Conservation (phyloP, 345 rosid species). For the Kernera saxatilis region DNA sequence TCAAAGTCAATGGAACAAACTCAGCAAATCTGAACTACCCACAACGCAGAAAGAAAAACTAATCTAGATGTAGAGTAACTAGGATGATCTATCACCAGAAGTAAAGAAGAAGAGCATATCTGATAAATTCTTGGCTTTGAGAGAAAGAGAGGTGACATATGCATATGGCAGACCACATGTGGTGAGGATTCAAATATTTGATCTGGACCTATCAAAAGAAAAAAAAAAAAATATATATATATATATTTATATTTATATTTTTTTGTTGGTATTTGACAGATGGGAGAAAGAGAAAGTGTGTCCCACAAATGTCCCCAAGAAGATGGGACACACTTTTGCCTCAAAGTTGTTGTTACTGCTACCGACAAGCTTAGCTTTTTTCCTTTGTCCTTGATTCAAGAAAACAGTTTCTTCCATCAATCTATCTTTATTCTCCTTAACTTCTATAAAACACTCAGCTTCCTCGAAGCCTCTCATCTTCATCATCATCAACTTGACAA, state of each 20-base stretch:
- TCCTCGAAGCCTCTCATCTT: constrained; percentile 21
- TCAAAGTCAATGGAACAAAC: not conserved
- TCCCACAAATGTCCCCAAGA: constrained; percentile 63
- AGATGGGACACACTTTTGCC: constrained; percentile 46
- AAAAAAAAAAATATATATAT: not conserved
- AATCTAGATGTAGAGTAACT: not conserved
- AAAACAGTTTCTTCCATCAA: not conserved
- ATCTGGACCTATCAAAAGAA: constrained; percentile 31
- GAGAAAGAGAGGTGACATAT: not conserved
- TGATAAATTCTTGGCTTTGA: not conserved
- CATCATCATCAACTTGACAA: not conserved
- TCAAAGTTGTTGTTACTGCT: constrained; percentile 52
- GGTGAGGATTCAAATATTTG: constrained; percentile 24
- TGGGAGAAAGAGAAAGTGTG: constrained; percentile 34
- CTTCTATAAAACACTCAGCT: constrained; percentile 7
- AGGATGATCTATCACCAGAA: not conserved
- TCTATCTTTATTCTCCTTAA: not conserved
- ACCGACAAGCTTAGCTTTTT: constrained; percentile 46
- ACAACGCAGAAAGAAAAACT: not conserved
- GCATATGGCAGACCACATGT: constrained; percentile 38
- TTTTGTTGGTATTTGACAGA: constrained; percentile 49
- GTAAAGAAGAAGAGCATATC: not conserved
- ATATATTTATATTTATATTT: no score
- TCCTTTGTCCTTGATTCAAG: not conserved
- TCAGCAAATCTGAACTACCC: not conserved